Evolutionary conservation across 352 stramenopile species (phyloP), one percentile per base, ranked within the genome.

Genomic region (Phytophthora chlamydospora): DNA sequence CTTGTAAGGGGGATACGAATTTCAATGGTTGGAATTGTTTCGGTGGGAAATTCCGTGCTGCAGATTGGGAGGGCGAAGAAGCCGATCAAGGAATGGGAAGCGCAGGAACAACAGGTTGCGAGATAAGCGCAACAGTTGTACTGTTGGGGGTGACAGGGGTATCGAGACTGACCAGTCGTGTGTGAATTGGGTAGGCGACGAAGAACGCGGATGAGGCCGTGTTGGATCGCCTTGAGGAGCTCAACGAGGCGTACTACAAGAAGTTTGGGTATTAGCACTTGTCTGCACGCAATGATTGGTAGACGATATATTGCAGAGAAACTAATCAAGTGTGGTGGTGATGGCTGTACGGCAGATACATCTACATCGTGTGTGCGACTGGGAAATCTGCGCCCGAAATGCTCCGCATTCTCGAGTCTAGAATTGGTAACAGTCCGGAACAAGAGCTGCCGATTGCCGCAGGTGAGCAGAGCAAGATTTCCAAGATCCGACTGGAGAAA

Each of bases 311-410:
- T 31, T 31, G 27, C 27, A 31, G 14, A 27, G 27, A 13, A 6
- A 40, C 32, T 8, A 13, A 40, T 33, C 35, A 10, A 36, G 17
- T 16, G 16, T 16, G 6, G 6, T 19, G 35, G 19, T 40, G 14
- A 17, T 12, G 47, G 29, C 3, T 68, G 24, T 6, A 19, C 29
- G 33, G 16, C 42, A 90, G 78, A 12, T 91, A 89, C 63, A 90
- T 91, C 29, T 93, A 85, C 69, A 91, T 93, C 46, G 77, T 93
- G 10, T 93, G 84, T 43, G 82, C 82, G 10, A 93, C 84, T 33
- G 82, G 82, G 47, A 93, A 93, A 51, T 90, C 82, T 12, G 82
- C 84, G 4, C 54, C 75, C 5, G 82, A 91, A 62, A 93, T 91
- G 84, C 75, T 93, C 2, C 46, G 54, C 17, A 89, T 93, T 57